These are phyloP conservation scores for Penicillium sp. DNA, from an alignment of 2,329 filamentous ascomycete species.

Conservation along the genomic window DNA sequence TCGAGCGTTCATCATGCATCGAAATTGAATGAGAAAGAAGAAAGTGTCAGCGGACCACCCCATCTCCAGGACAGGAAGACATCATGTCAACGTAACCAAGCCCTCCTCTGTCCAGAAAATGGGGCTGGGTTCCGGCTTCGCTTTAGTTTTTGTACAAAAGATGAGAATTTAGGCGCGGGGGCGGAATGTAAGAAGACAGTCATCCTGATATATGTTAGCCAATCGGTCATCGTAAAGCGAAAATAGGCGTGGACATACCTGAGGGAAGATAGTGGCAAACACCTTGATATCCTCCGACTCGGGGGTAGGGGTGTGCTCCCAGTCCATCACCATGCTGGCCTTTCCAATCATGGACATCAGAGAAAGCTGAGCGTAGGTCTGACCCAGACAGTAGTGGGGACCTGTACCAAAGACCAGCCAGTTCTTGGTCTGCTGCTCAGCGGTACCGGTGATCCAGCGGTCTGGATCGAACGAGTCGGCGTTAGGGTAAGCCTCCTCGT, in stretches of 20 bases:
- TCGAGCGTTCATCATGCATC: slow-evolving; percentile 12
- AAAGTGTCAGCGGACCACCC: slow-evolving; percentile 10
- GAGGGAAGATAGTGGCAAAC: slow-evolving; percentile 96
- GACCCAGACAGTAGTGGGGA: slow-evolving; percentile 93
- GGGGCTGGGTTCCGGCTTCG: slow-evolving; percentile 16
- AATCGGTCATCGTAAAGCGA: slow-evolving; percentile 6
- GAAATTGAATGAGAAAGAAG: slow-evolving; percentile 13
- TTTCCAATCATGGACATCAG: slow-evolving; percentile 87
- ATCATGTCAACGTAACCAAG: slow-evolving; percentile 11
- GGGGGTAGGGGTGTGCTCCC: slow-evolving; percentile 82
- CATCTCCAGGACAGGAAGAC: slow-evolving; percentile 26
- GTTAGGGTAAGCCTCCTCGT: slow-evolving; percentile 86
- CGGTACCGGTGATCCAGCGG: slow-evolving; percentile 84
- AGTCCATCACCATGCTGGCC: slow-evolving; percentile 81
- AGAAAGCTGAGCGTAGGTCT: slow-evolving; percentile 86
- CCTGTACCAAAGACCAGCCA: slow-evolving; percentile 94
- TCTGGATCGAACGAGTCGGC: slow-evolving; percentile 88
- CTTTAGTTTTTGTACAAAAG: slow-evolving; percentile 16
- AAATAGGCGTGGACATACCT: slow-evolving; percentile 53
- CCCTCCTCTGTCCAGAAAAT: slow-evolving; percentile 20
- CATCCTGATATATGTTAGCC: slow-evolving; percentile 58
- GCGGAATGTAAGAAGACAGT: slow-evolving; percentile 74
- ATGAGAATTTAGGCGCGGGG: slow-evolving; percentile 36
- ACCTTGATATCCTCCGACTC: slow-evolving; percentile 93
- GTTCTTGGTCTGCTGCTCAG: slow-evolving; percentile 91